A percentile compares a stretch with the other conserved stretches of the same genome.
Evolutionary conservation across 1,284 basidiomycete genomes (phyloP).

Genomic region (Cryptococcus depauperatus): DNA sequence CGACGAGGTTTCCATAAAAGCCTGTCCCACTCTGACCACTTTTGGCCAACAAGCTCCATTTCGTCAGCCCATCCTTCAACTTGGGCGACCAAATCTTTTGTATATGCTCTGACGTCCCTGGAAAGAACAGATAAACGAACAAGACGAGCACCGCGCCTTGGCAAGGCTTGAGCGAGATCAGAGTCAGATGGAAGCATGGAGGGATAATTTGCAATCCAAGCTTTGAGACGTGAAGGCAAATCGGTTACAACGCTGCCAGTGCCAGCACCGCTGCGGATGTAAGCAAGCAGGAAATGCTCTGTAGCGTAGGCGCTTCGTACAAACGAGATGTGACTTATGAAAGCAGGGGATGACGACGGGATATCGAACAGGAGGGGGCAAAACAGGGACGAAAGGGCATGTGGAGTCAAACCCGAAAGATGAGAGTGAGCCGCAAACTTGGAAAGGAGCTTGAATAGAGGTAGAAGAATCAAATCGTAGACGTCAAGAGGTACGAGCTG

Average conservation of each 20-base stretch:
- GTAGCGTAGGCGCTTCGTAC: slow-evolving; percentile 71
- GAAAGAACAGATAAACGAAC: slow-evolving; percentile 63
- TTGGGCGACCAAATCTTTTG: slow-evolving; percentile 64
- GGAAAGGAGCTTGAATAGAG: slow-evolving; percentile 64
- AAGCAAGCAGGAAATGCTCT: slow-evolving; percentile 77
- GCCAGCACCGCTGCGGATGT: slow-evolving; percentile 68
- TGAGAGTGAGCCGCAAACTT: slow-evolving; percentile 69
- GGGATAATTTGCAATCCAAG: slow-evolving; percentile 81
- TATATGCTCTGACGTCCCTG: slow-evolving; percentile 72
- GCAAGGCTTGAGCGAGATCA: slow-evolving; percentile 45
- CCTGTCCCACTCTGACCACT: slow-evolving; percentile 36
- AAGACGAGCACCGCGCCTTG: slow-evolving; percentile 64
- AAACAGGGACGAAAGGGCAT: slow-evolving; percentile 77
- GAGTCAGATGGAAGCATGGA: slow-evolving; percentile 52
- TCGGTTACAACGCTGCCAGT: slow-evolving; percentile 50
- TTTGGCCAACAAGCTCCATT: slow-evolving; percentile 11
- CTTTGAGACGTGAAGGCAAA: slow-evolving; percentile 66
- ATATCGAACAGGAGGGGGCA: slow-evolving; percentile 68
- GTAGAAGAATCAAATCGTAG: slow-evolving; percentile 56
- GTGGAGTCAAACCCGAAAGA: slow-evolving; percentile 74
- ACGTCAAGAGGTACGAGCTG: slow-evolving; percentile 41
- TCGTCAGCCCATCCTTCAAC: slow-evolving; percentile 61
- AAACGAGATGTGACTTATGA: slow-evolving; percentile 69
- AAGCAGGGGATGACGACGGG: slow-evolving; percentile 53
- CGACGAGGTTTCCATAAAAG: slow-evolving; percentile 23